Evolutionary conservation across 1,139 yeast genomes (phyloP).

Genomic region (Geotrichum carabidarum): DNA sequence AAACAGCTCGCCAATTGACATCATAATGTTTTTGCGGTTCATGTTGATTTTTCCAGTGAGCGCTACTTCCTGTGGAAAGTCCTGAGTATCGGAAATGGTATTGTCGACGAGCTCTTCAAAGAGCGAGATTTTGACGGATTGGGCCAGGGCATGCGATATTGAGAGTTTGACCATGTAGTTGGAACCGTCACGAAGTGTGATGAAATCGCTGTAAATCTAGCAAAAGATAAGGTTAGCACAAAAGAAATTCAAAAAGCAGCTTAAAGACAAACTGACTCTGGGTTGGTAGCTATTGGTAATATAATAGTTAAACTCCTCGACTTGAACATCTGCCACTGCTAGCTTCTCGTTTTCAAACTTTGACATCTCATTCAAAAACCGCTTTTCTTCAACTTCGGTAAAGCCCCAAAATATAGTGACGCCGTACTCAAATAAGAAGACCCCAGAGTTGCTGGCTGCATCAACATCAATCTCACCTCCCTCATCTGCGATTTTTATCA

Average conservation of each 20-base stretch:
- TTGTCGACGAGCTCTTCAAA: conserved; percentile 94
- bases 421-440: conserved; percentile 89
- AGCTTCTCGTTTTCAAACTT: conserved; percentile 86
- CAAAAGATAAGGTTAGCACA: not conserved
- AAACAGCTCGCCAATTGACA: conserved; percentile 90
- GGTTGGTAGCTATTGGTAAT: conserved; percentile 92
- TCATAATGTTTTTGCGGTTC: conserved; percentile 93
- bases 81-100: conserved; percentile 94
- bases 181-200: conserved; percentile 82
- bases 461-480: conserved; percentile 91
- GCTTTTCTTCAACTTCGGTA: conserved; percentile 72
- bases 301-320: conserved; percentile 91
- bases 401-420: conserved; percentile 98
- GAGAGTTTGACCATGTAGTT: conserved; percentile 87
- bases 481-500: conserved; percentile 77
- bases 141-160: conserved; percentile 87
- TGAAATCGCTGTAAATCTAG: conserved; percentile 80
- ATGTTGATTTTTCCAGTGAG: conserved; percentile 89
- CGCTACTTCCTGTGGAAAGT: conserved; percentile 93
- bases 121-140: conserved; percentile 85
- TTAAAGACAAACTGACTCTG: conserved; percentile 36
- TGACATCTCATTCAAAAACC: conserved; percentile 76
- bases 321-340: conserved; percentile 83
- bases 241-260: not conserved
- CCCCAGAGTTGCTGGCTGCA: conserved; percentile 63